These are phyloP conservation scores for Calendula officinalis DNA, from an alignment of 129 eudicot genomes.

Conservation along the genomic window DNA sequence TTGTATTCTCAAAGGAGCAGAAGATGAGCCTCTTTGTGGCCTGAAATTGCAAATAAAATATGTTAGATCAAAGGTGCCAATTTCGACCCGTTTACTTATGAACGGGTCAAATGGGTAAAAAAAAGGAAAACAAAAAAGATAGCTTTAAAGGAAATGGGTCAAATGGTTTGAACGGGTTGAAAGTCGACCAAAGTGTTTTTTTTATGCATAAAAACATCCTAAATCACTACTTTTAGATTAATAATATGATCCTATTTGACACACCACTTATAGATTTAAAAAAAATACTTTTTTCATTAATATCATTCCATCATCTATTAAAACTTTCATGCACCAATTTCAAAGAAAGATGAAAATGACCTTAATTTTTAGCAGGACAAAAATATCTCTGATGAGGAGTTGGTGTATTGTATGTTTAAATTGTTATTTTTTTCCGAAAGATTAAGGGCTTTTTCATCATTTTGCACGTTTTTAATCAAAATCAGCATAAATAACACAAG, in stretches of 20 bases:
- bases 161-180: background rate
- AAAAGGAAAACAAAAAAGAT: background rate
- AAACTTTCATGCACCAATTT: too few species aligned
- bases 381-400: background rate
- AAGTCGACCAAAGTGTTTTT: background rate
- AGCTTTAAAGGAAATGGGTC: background rate
- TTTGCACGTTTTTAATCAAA: too few species aligned
- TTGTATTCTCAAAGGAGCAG: conserved; percentile 30
- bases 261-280: too few species aligned
- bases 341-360: too few species aligned
- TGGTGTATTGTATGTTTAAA: too few species aligned
- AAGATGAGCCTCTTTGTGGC: conserved; percentile 36
- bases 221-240: background rate
- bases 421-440: too few species aligned
- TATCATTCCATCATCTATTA: too few species aligned
- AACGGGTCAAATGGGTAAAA: background rate
- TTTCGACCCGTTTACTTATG: background rate
- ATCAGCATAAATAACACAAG: background rate
- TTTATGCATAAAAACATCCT: background rate
- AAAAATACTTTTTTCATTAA: too few species aligned
- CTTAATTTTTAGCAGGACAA: too few species aligned
- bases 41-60: conserved; percentile 26
- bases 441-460: too few species aligned
- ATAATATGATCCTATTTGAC: background rate
- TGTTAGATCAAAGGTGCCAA: background rate